phyloP scores from a whole-genome alignment of 2,329 filamentous ascomycete genomes.

The Colletotrichum gloeosporioides region DNA sequence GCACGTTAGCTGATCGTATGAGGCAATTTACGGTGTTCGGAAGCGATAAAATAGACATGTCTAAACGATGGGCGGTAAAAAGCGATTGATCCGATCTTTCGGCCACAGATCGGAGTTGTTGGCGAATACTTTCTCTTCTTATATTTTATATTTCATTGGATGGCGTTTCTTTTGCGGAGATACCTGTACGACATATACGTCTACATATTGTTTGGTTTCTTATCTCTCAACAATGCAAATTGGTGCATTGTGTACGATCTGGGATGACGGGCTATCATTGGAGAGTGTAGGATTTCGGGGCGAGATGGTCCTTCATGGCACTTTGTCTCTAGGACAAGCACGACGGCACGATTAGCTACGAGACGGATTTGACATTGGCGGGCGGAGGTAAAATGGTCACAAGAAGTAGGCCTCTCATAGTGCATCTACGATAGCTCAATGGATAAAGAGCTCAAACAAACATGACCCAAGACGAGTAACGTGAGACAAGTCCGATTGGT shows the following conservation, averaged over 20 bases:
- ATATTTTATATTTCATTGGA: conserved; percentile 21
- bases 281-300: not conserved
- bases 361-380: not conserved
- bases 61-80: conserved; percentile 15
- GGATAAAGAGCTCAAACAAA: conserved; percentile 1
- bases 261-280: not conserved
- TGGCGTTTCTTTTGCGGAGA: conserved; percentile 21
- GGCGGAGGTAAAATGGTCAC: not conserved
- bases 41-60: conserved; percentile 12
- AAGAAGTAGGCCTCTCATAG: not conserved
- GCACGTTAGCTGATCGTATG: not conserved
- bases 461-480: not conserved
- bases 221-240: not conserved
- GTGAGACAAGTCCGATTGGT: not conserved
- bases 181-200: conserved; percentile 21
- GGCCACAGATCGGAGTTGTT: conserved; percentile 17
- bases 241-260: not conserved
- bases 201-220: conserved; percentile 22
- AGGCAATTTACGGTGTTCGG: conserved; percentile 26
- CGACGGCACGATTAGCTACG: conserved; percentile 2
- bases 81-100: conserved; percentile 3
- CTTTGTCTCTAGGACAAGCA: not conserved
- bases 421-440: conserved; percentile 3
- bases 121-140: conserved; percentile 19
- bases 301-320: not conserved